Base-by-base conservation (phyloP, 805 yeast genomes). In the Ogataea henricii region DNA sequence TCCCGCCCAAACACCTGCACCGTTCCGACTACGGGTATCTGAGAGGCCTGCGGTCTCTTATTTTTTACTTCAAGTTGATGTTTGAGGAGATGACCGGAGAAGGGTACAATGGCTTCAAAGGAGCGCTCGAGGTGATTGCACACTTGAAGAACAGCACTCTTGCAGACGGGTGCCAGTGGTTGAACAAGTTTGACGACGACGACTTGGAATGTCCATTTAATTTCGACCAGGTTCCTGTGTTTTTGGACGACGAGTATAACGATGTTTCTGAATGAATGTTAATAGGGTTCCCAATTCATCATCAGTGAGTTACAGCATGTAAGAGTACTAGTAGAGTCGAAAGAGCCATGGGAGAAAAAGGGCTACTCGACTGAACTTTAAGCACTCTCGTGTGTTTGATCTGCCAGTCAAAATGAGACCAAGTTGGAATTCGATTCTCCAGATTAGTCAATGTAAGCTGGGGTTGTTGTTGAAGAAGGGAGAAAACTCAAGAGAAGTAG, bases 21-120 rank as follows among this genome's bases (percentile, higher is more conserved):
- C 63, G 68, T 33, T 83, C 89, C 2, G 99, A 94, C 67, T 62
- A 68, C 52, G 99, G 99, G 1, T 94, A 89, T 64, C 67, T 90
- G 35, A 76, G 92, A 43, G 99, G 99, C 0, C 65, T 94, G 32
- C 67, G 71, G 26, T 81, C 94, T n/a, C 72, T 95, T 39, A 76
- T 75, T n/a, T 75, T 73, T 47, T 89, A 89, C 62, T 82, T 89
- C 59, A 71, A 73, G 55, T 55, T 70, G 20, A 79, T 89, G 54
- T 88, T 85, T 70, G 62, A 68, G 37, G 72, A 76, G 34, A 65
- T 85, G 34, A 75, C 87, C 0, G 80, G 77, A 7, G 65, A 49
- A 14, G 53, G 58, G 9, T 63, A 62, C 40, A 12, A 32, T 4
- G 48, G 40, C n/a, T 53, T 44, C 17, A 40, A 49, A n/a, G 49